phyloP scores from a whole-genome alignment of 2,329 filamentous ascomycete species.

The Chaetoscypha palmicola region DNA sequence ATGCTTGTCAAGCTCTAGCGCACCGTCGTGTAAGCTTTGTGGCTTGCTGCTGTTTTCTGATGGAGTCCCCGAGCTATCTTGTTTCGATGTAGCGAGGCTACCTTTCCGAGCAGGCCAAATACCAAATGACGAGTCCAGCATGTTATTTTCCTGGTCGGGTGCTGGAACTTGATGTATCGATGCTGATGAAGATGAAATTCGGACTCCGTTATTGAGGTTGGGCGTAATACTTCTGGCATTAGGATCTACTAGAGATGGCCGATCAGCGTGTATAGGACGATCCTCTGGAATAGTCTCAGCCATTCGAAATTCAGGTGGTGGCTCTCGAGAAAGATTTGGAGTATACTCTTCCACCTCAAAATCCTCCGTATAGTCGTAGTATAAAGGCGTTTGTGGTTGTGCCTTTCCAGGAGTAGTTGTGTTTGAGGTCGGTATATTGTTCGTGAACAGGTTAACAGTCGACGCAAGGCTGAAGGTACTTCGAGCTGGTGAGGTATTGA shows the following conservation, averaged over 20 bases:
- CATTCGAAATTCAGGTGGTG: slow-evolving; percentile 25
- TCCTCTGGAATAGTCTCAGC: slow-evolving; percentile 28
- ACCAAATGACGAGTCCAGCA: background rate
- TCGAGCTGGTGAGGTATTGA: slow-evolving; percentile 28
- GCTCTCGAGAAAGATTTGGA: slow-evolving; percentile 15
- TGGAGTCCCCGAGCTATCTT: background rate
- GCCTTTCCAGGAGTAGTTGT: slow-evolving; percentile 26
- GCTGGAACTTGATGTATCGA: slow-evolving; percentile 7
- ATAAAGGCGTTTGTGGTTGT: slow-evolving; percentile 26
- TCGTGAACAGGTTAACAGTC: slow-evolving; percentile 23
- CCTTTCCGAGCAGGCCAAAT: slow-evolving; percentile 3
- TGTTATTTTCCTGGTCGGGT: background rate
- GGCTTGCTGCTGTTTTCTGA: background rate
- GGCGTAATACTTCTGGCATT: slow-evolving; percentile 4
- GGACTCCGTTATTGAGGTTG: slow-evolving; percentile 9
- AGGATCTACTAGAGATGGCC: slow-evolving; percentile 6
- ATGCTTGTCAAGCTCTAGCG: slow-evolving; percentile 21
- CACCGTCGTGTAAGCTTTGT: slow-evolving; percentile 15
- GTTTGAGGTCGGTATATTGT: slow-evolving; percentile 16
- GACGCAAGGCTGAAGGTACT: slow-evolving; percentile 28
- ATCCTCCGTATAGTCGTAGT: slow-evolving; percentile 32
- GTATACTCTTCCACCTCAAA: slow-evolving; percentile 26
- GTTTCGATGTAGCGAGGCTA: background rate
- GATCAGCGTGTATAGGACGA: slow-evolving; percentile 19
- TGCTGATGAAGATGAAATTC: slow-evolving; percentile 14